Evolutionary conservation across 192 early-diverging fungal species (phyloP), one percentile per base, ranked within the genome.

Genomic region (Backusella mclennaniae): DNA sequence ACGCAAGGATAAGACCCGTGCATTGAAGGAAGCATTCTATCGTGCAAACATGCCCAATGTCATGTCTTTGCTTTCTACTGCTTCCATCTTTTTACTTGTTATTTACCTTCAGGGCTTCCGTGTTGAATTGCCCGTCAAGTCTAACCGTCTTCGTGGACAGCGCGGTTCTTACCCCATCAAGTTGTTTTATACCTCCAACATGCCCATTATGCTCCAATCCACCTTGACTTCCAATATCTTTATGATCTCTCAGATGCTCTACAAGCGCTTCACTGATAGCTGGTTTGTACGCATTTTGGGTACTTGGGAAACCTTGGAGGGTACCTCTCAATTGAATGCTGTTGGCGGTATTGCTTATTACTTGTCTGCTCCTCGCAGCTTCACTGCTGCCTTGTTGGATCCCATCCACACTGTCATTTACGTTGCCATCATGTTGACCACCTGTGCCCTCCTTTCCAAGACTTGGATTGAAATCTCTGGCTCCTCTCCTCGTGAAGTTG

Each of bases 161-260:
- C 95, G 95, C 79, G 97, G 97, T 23, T 90, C 96, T 74, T 99
- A 97, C 89, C 98, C 98, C 69, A 91, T 99, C 92, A 99, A 99
- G 91, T 88, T 99, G 56, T 99, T 99, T 87, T 99, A 99, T 90
- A 99, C 98, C 38, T 98, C 97, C 79, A 99, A 99, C 89, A 99
- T 99, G 98, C 96, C 98, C 67, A 98, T 99, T 82, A 99, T 99
- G 98, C 92, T 98, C 73, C 97, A 98, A 86, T 98, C 97, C 36
- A 96, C 98, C 49, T 87, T 99, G 75, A 93, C 95, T 41, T 97
- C 96, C 72, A 95, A 99, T 79, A 88, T 98, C 73, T 99, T 97
- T 85, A 95, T 99, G 89, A 95, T 99, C 84, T 98, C 96, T 35
- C 98, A 99, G 90, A 89, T 98, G 84, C 88, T 99, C 75, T 98